Conservation (phyloP, 345 rosid species). For the Bruguiera parviflora region DNA sequence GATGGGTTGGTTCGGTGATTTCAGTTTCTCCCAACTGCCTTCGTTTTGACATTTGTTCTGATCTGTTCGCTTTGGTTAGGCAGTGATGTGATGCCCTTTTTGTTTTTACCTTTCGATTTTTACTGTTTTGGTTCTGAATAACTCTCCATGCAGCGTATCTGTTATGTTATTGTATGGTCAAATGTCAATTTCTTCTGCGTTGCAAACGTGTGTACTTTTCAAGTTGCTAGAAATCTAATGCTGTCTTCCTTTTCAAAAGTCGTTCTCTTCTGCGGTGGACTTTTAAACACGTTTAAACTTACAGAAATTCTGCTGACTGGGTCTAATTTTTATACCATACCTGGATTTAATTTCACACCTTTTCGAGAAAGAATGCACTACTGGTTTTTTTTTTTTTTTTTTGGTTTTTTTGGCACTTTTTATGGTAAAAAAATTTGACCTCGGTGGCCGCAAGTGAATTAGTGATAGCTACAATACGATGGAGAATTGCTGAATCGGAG, state of each 20-base stretch:
- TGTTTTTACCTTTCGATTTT: slow-evolving; percentile 21
- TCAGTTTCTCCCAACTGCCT: slow-evolving; percentile 23
- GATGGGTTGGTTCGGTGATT: slow-evolving; percentile 24
- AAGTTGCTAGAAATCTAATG: background rate
- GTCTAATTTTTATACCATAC: background rate
- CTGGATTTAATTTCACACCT: background rate
- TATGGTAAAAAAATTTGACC: slow-evolving; percentile 2
- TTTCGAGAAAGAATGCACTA: background rate
- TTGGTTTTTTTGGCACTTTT: background rate
- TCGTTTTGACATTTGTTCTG: slow-evolving; percentile 17
- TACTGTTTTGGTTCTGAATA: background rate
- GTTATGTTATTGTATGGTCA: slow-evolving; percentile 13
- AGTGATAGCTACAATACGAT: slow-evolving; percentile 25
- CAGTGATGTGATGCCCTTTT: slow-evolving; percentile 26
- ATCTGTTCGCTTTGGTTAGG: slow-evolving; percentile 13
- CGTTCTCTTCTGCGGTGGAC: background rate
- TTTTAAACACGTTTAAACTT: slow-evolving; percentile 6
- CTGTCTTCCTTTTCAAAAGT: background rate
- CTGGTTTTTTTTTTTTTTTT: background rate
- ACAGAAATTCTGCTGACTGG: background rate
- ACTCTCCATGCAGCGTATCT: background rate
- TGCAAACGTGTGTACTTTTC: slow-evolving; percentile 6
- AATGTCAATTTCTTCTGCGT: slow-evolving; percentile 9
- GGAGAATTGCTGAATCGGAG: background rate
- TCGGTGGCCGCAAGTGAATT: slow-evolving; percentile 10